Percentiles rank a stretch among this genome's conserved stretches.
phyloP scores from a whole-genome alignment of 108 stramenopile genomes.

The Epithemia pelagica region DNA sequence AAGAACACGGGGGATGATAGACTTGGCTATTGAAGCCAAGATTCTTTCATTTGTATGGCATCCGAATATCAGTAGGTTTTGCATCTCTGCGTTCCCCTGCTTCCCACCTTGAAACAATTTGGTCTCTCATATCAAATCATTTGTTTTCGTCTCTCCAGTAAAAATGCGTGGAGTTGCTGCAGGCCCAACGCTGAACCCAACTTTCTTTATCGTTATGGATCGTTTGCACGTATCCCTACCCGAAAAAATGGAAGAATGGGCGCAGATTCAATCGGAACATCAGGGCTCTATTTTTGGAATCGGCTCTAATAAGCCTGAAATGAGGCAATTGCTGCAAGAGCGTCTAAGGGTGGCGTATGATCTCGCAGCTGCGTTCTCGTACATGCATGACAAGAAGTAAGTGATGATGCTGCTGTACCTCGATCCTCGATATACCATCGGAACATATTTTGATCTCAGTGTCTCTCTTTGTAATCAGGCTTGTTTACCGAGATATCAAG shows the following conservation, averaged over 20 bases:
- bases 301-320: conserved; percentile 20
- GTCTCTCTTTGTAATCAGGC: too few species aligned
- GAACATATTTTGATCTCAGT: too few species aligned
- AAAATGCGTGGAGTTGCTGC: conserved; percentile 38
- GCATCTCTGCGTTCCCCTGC: not conserved
- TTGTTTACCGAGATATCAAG: conserved; percentile 69
- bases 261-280: conserved; percentile 10
- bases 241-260: conserved; percentile 36
- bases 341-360: conserved; percentile 46
- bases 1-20: conserved; percentile 34
- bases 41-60: conserved; percentile 33
- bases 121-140: not conserved
- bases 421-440: too few species aligned
- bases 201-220: conserved; percentile 51
- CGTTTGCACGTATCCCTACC: conserved; percentile 46
- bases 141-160: conserved; percentile 23
- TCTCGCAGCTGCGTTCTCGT: conserved; percentile 36
- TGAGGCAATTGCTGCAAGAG: conserved; percentile 23
- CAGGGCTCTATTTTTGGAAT: conserved; percentile 16
- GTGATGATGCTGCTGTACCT: too few species aligned
- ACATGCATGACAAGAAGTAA: conserved; percentile 31
- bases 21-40: conserved; percentile 49
- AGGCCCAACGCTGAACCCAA: conserved; percentile 23
- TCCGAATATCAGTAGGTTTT: conserved; percentile 35
- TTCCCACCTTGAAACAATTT: too few species aligned